Evolutionary conservation across 2,329 filamentous ascomycete genomes (phyloP).

Genomic region (Lizonia empirigonia): DNA sequence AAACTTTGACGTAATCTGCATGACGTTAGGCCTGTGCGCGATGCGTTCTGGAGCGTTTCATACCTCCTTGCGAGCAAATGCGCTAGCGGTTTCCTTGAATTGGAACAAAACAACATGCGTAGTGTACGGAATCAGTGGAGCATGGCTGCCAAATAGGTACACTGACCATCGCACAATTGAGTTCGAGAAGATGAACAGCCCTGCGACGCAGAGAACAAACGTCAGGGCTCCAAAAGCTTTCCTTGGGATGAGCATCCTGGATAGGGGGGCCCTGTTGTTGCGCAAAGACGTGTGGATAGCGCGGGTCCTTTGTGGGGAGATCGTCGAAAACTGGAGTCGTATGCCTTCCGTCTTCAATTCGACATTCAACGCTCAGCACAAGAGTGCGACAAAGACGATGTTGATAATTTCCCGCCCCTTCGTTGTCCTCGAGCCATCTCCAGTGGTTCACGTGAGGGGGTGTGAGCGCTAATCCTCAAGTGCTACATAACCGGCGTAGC

Average conservation of each 20-base stretch:
- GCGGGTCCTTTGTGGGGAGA: constrained; percentile 12
- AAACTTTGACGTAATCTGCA: constrained; percentile 39
- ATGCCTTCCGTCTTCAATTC: constrained; percentile 12
- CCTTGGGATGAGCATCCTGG: constrained; percentile 31
- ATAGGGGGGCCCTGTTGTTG: constrained; percentile 10
- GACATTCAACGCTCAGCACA: constrained; percentile 1
- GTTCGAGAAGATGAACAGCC: constrained; percentile 27
- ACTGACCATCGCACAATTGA: constrained; percentile 26
- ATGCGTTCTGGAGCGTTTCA: constrained; percentile 1
- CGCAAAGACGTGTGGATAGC: constrained; percentile 9
- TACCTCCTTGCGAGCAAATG: constrained; percentile 39
- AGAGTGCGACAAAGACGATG: constrained; percentile 6
- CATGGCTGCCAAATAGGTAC: constrained; percentile 24
- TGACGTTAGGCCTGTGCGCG: constrained; percentile 16
- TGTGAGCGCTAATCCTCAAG: constrained; percentile 11
- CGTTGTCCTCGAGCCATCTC: constrained; percentile 6
- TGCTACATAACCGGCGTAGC: constrained; percentile 1
- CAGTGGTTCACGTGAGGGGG: constrained; percentile 13
- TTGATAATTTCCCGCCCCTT: constrained; percentile 5
- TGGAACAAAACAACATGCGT: constrained; percentile 44
- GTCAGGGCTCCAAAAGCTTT: constrained; percentile 26
- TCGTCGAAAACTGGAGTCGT: constrained; percentile 6
- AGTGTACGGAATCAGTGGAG: constrained; percentile 28
- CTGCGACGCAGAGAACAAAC: constrained; percentile 14
- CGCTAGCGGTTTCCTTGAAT: constrained; percentile 37